Evolutionary conservation across 306 rosid genomes (phyloP).

Genomic region (Rosa rugosa): DNA sequence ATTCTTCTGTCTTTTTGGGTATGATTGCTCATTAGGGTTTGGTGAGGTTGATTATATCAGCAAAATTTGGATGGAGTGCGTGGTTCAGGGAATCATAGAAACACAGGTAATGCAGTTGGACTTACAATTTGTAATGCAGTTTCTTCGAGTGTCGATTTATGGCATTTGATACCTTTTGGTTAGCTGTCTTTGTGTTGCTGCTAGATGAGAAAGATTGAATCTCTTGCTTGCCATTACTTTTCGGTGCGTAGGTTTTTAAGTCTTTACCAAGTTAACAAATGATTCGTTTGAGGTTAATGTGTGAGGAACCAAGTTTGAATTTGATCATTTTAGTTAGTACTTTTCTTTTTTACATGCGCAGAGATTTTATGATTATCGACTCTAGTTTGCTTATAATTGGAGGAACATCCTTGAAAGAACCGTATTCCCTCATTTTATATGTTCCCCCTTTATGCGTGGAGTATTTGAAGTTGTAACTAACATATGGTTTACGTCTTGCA

Average conservation of each 20-base stretch:
- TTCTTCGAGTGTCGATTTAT: neutral
- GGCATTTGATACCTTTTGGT: neutral
- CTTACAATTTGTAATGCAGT: neutral
- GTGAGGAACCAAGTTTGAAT: neutral
- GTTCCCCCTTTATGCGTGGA: neutral
- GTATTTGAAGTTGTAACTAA: constrained; percentile 14
- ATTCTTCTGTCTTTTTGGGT: neutral
- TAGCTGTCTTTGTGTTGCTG: neutral
- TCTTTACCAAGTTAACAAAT: neutral
- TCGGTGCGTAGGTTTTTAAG: neutral
- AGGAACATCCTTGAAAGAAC: neutral
- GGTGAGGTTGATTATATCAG: neutral
- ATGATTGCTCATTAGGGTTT: neutral
- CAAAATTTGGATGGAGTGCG: constrained; percentile 67
- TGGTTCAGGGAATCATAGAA: constrained; percentile 91
- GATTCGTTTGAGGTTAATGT: neutral
- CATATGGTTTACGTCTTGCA: constrained; percentile 37
- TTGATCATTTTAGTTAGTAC: neutral
- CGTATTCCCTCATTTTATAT: neutral
- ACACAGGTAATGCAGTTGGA: constrained; percentile 55
- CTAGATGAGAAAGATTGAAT: constrained; percentile 8
- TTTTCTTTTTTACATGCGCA: neutral
- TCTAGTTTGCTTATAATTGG: neutral
- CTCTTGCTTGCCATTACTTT: neutral
- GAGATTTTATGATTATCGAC: neutral